phyloP scores from a whole-genome alignment of 495 filamentous ascomycete genomes.

The Aspergillus ellipticus region DNA sequence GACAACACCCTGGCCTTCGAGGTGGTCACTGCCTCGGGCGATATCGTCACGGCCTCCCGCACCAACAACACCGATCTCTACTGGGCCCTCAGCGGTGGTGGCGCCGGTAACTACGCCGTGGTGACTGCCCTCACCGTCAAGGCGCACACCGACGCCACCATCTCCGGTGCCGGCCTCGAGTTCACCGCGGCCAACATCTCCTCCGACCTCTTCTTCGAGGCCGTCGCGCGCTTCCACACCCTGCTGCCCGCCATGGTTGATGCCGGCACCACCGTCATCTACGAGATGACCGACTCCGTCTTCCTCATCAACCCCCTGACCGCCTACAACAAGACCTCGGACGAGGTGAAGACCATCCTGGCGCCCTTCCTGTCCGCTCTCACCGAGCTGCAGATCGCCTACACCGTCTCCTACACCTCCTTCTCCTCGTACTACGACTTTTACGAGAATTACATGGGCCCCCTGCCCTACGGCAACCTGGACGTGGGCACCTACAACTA shows the following conservation, averaged over 20 bases:
- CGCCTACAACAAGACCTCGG: slow-evolving; percentile 30
- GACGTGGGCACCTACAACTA: slow-evolving; percentile 47
- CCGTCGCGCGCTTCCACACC: slow-evolving; percentile 41
- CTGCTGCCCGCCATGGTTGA: slow-evolving; percentile 47
- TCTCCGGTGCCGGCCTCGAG: slow-evolving; percentile 26
- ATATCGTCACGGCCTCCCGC: slow-evolving; percentile 51
- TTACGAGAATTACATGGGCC: slow-evolving; percentile 42
- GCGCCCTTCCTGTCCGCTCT: slow-evolving; percentile 30
- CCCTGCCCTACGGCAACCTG: slow-evolving; percentile 36
- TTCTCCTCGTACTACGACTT: slow-evolving; percentile 46
- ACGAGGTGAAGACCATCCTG: slow-evolving; percentile 26
- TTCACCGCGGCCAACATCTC: slow-evolving; percentile 26
- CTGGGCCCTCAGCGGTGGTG: slow-evolving; percentile 67
- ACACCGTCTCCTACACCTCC: slow-evolving; percentile 24
- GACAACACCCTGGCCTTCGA: slow-evolving; percentile 63
- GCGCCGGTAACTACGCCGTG: slow-evolving; percentile 61
- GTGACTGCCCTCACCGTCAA: slow-evolving; percentile 52
- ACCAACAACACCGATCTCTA: slow-evolving; percentile 56
- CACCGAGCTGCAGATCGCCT: slow-evolving; percentile 24
- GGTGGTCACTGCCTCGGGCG: slow-evolving; percentile 54
- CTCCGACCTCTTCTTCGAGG: slow-evolving; percentile 41
- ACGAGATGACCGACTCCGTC: slow-evolving; percentile 41
- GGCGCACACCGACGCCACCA: slow-evolving; percentile 38
- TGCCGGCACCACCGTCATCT: slow-evolving; percentile 44
- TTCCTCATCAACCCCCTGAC: slow-evolving; percentile 46